Conservation (phyloP, 495 filamentous ascomycete species). For the Neohortaea acidophila region DNA sequence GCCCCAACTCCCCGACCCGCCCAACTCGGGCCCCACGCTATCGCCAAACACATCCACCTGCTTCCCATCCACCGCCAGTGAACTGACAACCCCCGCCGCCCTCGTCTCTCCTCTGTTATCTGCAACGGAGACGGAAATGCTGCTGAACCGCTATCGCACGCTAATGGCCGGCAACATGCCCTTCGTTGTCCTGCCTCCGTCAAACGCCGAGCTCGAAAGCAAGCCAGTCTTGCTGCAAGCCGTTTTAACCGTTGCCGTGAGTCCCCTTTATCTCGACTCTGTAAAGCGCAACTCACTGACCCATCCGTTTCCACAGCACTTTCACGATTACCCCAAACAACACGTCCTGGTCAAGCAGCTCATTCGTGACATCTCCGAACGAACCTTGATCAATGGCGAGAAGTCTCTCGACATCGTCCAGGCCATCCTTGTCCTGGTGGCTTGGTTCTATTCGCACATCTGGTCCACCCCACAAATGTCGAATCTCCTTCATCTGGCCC, state of each 20-base stretch:
- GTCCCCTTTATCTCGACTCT: too few relatives aligned
- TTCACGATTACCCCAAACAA: conserved; percentile 23
- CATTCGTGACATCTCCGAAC: conserved; percentile 31
- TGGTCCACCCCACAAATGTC: conserved; percentile 25
- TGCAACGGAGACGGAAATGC: conserved; percentile 28
- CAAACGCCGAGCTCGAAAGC: conserved; percentile 31
- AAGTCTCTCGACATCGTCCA: conserved; percentile 41
- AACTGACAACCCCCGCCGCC: too few relatives aligned
- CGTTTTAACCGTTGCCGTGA: conserved; percentile 36
- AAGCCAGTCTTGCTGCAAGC: conserved; percentile 41
- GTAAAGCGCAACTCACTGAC: too few relatives aligned
- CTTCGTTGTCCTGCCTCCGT: conserved; percentile 32
- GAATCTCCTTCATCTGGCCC: conserved; percentile 34
- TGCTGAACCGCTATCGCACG: conserved; percentile 29
- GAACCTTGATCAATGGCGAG: conserved; percentile 34
- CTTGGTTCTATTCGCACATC: conserved; percentile 14
- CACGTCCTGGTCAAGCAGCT: conserved; percentile 26
- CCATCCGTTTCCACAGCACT: too few relatives aligned
- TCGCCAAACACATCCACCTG: neutral
- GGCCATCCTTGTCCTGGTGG: conserved; percentile 30
- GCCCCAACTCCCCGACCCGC: too few relatives aligned
- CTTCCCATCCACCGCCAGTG: neutral
- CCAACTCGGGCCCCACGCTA: neutral
- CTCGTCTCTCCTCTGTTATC: too few relatives aligned
- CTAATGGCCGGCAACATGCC: conserved; percentile 32